phyloP scores from a whole-genome alignment of 352 stramenopile genomes.

The Elongisporangium prolatum region DNA sequence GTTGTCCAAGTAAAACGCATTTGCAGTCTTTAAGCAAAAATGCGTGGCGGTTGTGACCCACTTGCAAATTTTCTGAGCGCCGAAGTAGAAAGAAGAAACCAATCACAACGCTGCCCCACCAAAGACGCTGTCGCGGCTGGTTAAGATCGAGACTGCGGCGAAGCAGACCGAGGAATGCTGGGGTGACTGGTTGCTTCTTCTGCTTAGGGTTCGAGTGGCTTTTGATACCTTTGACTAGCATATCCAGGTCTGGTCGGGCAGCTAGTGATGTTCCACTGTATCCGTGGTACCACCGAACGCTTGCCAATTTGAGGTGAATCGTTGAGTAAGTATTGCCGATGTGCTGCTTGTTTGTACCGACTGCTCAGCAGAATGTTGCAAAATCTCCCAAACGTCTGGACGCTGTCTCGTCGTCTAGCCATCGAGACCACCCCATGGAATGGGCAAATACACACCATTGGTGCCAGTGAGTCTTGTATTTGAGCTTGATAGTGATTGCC shows the following conservation, averaged over 20 bases:
- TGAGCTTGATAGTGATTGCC: slow-evolving; percentile 8
- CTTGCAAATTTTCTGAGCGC: slow-evolving; percentile 4
- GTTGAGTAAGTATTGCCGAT: no score
- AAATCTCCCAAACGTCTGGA: not conserved
- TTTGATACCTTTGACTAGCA: slow-evolving; percentile 1
- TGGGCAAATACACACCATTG: slow-evolving; percentile 11
- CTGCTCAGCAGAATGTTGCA: not conserved
- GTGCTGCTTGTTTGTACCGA: not conserved
- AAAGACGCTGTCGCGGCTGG: slow-evolving; percentile 1
- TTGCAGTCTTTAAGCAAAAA: not conserved
- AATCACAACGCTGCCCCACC: slow-evolving; percentile 9
- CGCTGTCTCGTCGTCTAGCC: slow-evolving; percentile 2
- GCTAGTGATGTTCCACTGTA: no score
- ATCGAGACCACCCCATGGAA: slow-evolving; percentile 7
- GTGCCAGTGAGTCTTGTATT: slow-evolving; percentile 7
- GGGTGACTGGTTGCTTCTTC: not conserved
- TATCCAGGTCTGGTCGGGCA: no score
- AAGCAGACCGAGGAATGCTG: slow-evolving; percentile 7
- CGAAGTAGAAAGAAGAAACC: slow-evolving; percentile 13
- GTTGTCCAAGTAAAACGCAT: not conserved
- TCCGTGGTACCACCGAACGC: no score
- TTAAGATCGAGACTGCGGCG: slow-evolving; percentile 7
- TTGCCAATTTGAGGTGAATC: no score
- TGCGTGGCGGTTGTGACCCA: not conserved
- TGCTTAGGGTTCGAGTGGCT: not conserved